Evolutionary conservation across 2,329 filamentous ascomycete genomes (phyloP).

Genomic region (Aspergillus sp.): DNA sequence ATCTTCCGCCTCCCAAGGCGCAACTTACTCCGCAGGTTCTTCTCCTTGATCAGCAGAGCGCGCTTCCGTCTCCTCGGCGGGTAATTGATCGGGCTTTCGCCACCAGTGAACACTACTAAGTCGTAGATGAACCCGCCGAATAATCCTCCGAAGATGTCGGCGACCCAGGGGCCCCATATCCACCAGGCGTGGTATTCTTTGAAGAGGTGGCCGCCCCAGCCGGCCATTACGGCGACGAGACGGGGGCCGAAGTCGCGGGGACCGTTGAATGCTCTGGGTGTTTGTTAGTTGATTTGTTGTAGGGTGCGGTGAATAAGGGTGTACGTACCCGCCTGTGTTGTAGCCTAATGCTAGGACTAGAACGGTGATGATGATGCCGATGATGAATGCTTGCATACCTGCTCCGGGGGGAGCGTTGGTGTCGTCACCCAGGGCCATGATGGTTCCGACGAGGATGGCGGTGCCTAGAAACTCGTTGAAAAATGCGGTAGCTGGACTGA

Average conservation of each 20-base stretch:
- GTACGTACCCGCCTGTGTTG: constrained; percentile 37
- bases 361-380: constrained; percentile 18
- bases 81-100: constrained; percentile 45
- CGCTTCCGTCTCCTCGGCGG: constrained; percentile 43
- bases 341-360: constrained; percentile 30
- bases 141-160: constrained; percentile 35
- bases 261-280: constrained; percentile 34
- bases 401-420: constrained; percentile 48
- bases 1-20: constrained; percentile 16
- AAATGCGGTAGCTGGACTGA: constrained; percentile 34
- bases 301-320: too few relatives aligned
- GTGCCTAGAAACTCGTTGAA: constrained; percentile 42
- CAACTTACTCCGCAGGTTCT: constrained; percentile 23
- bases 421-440: constrained; percentile 45
- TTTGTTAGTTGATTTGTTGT: neutral
- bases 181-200: constrained; percentile 33
- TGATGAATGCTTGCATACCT: constrained; percentile 41
- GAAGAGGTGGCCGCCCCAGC: constrained; percentile 34
- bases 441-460: constrained; percentile 33
- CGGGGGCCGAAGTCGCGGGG: constrained; percentile 40
- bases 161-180: constrained; percentile 40
- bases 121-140: constrained; percentile 39
- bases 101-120: constrained; percentile 41
- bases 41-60: constrained; percentile 34
- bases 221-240: constrained; percentile 34